Evolutionary conservation across 129 eudicot species (phyloP).

Genomic region (Solidago caesia): DNA sequence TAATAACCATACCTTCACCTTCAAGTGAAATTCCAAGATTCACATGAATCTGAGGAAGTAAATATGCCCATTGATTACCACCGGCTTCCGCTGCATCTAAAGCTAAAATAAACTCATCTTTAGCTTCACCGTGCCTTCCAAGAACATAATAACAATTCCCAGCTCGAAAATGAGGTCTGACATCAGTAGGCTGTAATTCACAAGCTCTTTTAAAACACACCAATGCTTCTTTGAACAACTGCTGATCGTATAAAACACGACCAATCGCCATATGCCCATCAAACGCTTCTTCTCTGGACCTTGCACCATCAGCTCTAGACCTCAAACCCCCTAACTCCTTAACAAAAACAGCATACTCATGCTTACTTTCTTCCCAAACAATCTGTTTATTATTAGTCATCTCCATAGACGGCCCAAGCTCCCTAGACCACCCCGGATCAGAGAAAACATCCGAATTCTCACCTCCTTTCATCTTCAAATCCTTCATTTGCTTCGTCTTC

Average conservation of each 20-base stretch:
- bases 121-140: conserved; percentile 59
- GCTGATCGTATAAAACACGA: conserved; percentile 73
- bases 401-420: conserved; percentile 73
- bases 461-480: conserved; percentile 49
- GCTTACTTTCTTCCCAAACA: conserved; percentile 70
- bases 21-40: conserved; percentile 92
- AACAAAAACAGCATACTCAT: conserved; percentile 59
- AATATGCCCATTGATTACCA: conserved; percentile 90
- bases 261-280: conserved; percentile 99
- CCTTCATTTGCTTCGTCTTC: conserved; percentile 65
- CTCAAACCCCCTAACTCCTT: conserved; percentile 89
- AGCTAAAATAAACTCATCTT: conserved; percentile 76
- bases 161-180: conserved; percentile 85
- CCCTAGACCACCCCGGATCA: conserved; percentile 96
- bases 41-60: conserved; percentile 97
- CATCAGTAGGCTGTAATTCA: conserved; percentile 91
- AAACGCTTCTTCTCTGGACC: conserved; percentile 85
- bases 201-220: conserved; percentile 89
- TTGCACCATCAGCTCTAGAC: conserved; percentile 72
- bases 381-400: conserved; percentile 48
- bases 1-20: conserved; percentile 89
- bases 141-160: conserved; percentile 89
- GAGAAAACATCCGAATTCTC: conserved; percentile 72
- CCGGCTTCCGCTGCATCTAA: conserved; percentile 91
- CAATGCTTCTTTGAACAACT: conserved; percentile 65